These are phyloP conservation scores for Thelonectria rubi DNA, from an alignment of 2,329 filamentous ascomycete species.

Conservation along the genomic window DNA sequence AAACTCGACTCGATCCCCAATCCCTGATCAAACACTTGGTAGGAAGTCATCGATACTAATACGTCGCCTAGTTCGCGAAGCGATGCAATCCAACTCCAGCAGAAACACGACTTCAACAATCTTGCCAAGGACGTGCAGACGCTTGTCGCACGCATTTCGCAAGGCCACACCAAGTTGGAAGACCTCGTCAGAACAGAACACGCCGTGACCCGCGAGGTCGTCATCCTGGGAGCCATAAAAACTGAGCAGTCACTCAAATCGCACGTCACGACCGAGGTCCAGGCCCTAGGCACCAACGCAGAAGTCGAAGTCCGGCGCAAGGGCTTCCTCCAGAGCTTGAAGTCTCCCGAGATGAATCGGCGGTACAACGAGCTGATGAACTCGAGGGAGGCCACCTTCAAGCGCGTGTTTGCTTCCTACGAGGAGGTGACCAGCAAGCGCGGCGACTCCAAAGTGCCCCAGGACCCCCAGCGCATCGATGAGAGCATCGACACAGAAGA, in stretches of 20 bases:
- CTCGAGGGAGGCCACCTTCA: neutral
- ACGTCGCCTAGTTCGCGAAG: neutral
- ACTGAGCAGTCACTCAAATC: constrained; percentile 1
- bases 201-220: neutral
- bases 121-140: neutral
- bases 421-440: neutral
- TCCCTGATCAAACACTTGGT: neutral
- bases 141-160: neutral
- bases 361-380: constrained; percentile 14
- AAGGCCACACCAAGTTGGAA: neutral
- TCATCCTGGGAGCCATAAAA: neutral
- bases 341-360: constrained; percentile 11
- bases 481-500: too few relatives aligned
- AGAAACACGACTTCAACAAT: neutral
- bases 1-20: too few relatives aligned
- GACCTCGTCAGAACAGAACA: constrained; percentile 3
- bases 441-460: neutral
- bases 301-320: neutral
- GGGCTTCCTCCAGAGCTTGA: constrained; percentile 5
- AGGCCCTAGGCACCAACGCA: neutral
- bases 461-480: too few relatives aligned
- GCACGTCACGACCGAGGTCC: neutral
- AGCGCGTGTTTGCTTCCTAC: constrained; percentile 11
- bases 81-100: neutral
- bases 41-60: neutral